phyloP scores from a whole-genome alignment of 2,329 filamentous ascomycete genomes.

The Chrysoporthe cubensis region DNA sequence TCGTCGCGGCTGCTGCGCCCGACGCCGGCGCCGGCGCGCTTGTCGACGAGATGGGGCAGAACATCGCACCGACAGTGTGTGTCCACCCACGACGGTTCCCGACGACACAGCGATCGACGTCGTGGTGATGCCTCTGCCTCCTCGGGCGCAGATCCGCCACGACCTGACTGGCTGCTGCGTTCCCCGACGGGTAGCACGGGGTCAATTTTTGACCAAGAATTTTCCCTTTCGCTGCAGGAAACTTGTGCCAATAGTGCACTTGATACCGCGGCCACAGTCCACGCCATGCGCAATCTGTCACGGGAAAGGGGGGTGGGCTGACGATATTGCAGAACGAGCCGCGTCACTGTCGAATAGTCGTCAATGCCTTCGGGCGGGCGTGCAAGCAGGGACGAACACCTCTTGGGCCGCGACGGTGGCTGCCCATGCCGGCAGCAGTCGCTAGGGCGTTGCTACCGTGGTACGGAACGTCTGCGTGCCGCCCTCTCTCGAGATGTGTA shows the following conservation, averaged over 20 bases:
- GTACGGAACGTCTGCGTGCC: not conserved
- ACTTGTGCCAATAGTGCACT: constrained; percentile 5
- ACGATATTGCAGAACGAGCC: constrained; percentile 9
- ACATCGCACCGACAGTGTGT: not conserved
- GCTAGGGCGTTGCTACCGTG: not conserved
- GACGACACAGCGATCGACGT: not conserved
- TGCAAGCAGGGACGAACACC: not conserved
- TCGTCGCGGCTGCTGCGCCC: not conserved
- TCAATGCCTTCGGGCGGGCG: not conserved
- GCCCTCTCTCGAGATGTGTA: not conserved
- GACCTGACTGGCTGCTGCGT: not conserved
- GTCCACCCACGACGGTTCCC: not conserved
- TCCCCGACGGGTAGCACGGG: not conserved
- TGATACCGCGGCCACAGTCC: not conserved
- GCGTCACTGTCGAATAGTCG: constrained; percentile 9
- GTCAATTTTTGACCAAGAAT: not conserved
- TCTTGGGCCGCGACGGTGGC: not conserved
- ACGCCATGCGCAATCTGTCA: not conserved
- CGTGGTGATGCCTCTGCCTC: not conserved
- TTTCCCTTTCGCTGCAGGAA: not conserved
- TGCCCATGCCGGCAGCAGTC: not conserved
- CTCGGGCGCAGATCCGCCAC: not conserved
- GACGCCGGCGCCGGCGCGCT: too few relatives aligned
- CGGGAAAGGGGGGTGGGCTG: not conserved
- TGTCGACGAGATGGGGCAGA: not conserved